phyloP scores from a whole-genome alignment of 768 basidiomycete genomes.

The Psilocybe azurescens region DNA sequence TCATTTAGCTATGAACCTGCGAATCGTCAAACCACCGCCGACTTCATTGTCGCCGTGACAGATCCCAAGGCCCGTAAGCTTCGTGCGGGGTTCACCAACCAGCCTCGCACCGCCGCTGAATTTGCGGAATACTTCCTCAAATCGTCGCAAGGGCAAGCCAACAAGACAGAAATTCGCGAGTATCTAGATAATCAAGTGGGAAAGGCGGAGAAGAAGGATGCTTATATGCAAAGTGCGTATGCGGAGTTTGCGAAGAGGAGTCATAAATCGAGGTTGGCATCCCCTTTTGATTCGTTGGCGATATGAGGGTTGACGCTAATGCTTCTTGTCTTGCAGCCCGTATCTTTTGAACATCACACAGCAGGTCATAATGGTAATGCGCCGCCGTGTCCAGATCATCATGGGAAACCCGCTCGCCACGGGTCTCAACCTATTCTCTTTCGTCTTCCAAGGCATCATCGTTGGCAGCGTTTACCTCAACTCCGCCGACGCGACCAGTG shows the following conservation, averaged over 20 bases:
- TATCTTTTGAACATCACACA: conserved; percentile 50
- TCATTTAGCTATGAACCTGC: conserved; percentile 54
- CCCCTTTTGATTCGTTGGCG: not conserved
- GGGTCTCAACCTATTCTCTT: conserved; percentile 44
- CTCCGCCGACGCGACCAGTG: conserved; percentile 56
- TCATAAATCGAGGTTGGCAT: conserved; percentile 36
- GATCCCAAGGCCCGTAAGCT: conserved; percentile 62
- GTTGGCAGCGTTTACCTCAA: conserved; percentile 72
- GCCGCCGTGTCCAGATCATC: conserved; percentile 49
- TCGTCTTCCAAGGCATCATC: conserved; percentile 53
- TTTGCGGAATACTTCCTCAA: conserved; percentile 54
- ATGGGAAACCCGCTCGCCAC: conserved; percentile 43
- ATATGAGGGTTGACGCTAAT: not conserved
- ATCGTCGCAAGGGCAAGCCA: conserved; percentile 44
- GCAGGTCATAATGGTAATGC: conserved; percentile 52
- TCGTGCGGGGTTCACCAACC: conserved; percentile 44
- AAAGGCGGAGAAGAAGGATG: conserved; percentile 42
- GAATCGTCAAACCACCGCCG: conserved; percentile 67
- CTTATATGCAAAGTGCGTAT: conserved; percentile 52
- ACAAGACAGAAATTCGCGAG: conserved; percentile 49
- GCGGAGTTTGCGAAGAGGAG: conserved; percentile 56
- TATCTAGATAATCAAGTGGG: conserved; percentile 52
- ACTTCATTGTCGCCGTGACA: conserved; percentile 67
- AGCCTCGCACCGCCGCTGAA: conserved; percentile 61
- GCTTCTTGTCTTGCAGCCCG: conserved; percentile 33